Evolutionary conservation across 2,329 filamentous ascomycete species (phyloP), one percentile per base, ranked within the genome.

Genomic region (Aspergillus eucalypticola): DNA sequence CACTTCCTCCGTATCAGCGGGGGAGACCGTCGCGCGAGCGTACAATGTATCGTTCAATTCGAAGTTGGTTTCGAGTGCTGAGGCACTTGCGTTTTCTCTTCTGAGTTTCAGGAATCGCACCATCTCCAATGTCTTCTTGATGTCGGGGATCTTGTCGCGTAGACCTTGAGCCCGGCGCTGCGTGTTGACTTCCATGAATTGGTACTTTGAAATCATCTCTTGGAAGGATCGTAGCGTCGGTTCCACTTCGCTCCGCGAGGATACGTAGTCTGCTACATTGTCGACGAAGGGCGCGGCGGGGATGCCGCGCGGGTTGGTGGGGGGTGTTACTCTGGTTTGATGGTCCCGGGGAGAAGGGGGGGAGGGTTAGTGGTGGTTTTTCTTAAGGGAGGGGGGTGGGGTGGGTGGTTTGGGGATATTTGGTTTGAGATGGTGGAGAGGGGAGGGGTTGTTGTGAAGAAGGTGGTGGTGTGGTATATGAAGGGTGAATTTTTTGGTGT

Each of bases 101-200:
- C 87, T 83, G 79, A 91, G 81, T 79, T 92, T 89, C 63, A 99
- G 75, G 71, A 98, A 98, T 60, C 83, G 84, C 54, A 98, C 94
- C 17, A 92, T 95, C 61, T 98, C 94, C 61, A 98, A 79, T 0
- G 95, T 98, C 83, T 97, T 97, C 71, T 91, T 88, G 66, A 99
- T 98, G 75, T 99, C 95, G 0, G 95, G 95, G 67, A 99, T 92
- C 82, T 98, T 99, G 73, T 97, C 93, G 72, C 89, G 90, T 58
- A 99, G 81, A 2, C 93, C 92, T 3, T 84, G 83, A 56, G 90
- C 89, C 51, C 95, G 86, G 64, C 92, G 86, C 76, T 96, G 90
- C 60, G 95, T 90, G 77, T 96, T 98, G 74, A 90, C 83, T 80
- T 98, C 92, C 95, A 99, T 99, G 80, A 98, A 99, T 77, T 98